A percentile compares a stretch with the other conserved stretches of the same genome.
Evolutionary conservation across 1,284 basidiomycete species (phyloP).

Genomic region (Phellopilus nigrolimitatus): DNA sequence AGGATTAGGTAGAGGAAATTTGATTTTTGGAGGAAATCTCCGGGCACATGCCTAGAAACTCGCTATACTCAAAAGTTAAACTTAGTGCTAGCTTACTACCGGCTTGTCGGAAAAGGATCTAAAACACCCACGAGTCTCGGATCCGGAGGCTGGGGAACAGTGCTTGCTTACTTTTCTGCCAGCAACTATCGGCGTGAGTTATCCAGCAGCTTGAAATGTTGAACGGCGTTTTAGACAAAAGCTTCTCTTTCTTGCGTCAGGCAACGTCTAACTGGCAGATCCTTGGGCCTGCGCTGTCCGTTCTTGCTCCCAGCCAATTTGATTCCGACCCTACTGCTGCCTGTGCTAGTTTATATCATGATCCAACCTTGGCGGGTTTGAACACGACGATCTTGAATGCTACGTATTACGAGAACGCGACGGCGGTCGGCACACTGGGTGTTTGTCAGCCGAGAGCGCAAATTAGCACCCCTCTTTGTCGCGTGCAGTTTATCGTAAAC

Average conservation of each 20-base stretch:
- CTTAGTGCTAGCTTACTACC: too few relatives aligned
- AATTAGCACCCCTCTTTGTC: constrained; percentile 23
- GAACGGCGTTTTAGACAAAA: neutral
- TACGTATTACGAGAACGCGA: neutral
- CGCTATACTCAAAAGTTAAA: too few relatives aligned
- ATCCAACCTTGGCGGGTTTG: neutral
- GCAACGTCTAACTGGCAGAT: neutral
- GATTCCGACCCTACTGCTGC: neutral
- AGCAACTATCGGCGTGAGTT: too few relatives aligned
- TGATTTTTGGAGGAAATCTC: too few relatives aligned
- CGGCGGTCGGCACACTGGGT: constrained; percentile 14
- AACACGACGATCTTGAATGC: constrained; percentile 19
- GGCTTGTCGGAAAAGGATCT: too few relatives aligned
- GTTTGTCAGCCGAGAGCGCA: constrained; percentile 11
- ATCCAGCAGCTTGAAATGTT: neutral
- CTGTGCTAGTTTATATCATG: neutral
- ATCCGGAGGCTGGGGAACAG: too few relatives aligned
- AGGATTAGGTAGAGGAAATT: too few relatives aligned
- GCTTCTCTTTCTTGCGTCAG: neutral
- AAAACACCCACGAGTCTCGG: too few relatives aligned
- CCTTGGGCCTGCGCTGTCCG: constrained; percentile 1
- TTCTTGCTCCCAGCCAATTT: neutral
- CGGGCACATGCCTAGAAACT: too few relatives aligned
- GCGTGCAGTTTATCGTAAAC: constrained; percentile 6
- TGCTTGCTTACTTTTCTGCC: too few relatives aligned